These are phyloP conservation scores for Moesziomyces antarcticus DNA, from an alignment of 1,284 basidiomycete species.

Conservation along the genomic window DNA sequence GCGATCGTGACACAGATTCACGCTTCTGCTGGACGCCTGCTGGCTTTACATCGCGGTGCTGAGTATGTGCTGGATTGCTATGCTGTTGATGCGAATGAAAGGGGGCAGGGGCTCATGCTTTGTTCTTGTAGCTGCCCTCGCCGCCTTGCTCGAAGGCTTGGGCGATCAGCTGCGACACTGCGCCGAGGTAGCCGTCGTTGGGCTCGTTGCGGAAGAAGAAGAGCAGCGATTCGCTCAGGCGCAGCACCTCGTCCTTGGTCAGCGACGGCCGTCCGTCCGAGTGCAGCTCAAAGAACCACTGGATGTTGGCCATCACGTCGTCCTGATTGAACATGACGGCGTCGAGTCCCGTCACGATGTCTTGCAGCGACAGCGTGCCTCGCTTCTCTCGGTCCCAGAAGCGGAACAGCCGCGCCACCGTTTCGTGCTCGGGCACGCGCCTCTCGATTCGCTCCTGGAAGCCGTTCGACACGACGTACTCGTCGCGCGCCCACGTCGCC, in stretches of 20 bases:
- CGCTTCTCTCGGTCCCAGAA: conserved; percentile 63
- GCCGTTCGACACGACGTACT: conserved; percentile 78
- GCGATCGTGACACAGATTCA: too few relatives aligned
- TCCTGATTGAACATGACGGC: conserved; percentile 80
- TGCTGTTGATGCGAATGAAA: too few relatives aligned
- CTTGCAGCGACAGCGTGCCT: conserved; percentile 70
- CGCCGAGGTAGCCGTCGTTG: conserved; percentile 90
- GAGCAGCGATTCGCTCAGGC: conserved; percentile 88
- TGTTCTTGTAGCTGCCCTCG: conserved; percentile 46
- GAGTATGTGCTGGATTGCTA: too few relatives aligned
- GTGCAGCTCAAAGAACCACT: conserved; percentile 93
- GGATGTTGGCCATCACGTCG: conserved; percentile 96
- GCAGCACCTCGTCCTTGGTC: conserved; percentile 93
- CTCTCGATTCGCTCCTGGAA: conserved; percentile 66
- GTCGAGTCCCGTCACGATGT: conserved; percentile 88
- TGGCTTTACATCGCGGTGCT: too few relatives aligned
- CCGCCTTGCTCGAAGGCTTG: conserved; percentile 59
- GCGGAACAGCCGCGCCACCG: conserved; percentile 56
- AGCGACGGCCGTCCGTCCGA: conserved; percentile 93
- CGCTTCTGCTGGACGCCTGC: too few relatives aligned
- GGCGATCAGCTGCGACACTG: conserved; percentile 63
- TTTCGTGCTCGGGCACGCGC: conserved; percentile 62
- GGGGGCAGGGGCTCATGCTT: conserved; percentile 7
- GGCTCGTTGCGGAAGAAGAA: conserved; percentile 92
- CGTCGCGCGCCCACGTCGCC: conserved; percentile 94